Base-by-base conservation (phyloP, 2,329 filamentous ascomycete species). In the Trichoderma citrinoviride region DNA sequence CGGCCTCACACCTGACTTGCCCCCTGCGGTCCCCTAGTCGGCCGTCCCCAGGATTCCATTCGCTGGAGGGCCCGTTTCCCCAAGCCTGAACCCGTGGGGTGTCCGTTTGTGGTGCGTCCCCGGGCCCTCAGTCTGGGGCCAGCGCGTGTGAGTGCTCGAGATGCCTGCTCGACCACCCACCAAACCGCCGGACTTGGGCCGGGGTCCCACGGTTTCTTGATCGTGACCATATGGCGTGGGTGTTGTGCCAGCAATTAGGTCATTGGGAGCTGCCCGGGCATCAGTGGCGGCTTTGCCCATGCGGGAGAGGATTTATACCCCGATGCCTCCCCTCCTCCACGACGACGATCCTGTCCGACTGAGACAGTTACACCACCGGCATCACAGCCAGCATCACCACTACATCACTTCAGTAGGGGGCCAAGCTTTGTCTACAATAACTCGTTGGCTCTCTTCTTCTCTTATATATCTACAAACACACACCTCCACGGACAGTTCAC, bases 181-280 rank as follows among this genome's bases (percentile, higher is more conserved):
- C 58, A 62, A 62, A 62, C 49, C 33, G 58, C 58, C 58, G 58
- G 58, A 50, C 49, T 62, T 46, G 49, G 58, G 58, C 58, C 58
- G 58, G 55, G 54, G 49, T 62, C 19, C 58, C 40, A 54, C 58
- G 47, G 19, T 62, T 62, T 46, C 25, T 29, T 53, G 58, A 54
- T 62, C 47, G 49, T 62, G 49, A 46, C 47, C 58, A 27, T 43
- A 61, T 61, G 56, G 56, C 33, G 56, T 60, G 56, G 56, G 33
- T 41, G 56, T 44, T 33, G 33, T 43, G 47, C 29, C 25, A 33
- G 41, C 25, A 41, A 62, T 62, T 62, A 62, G 58, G 58, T 62
- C 54, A 58, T 57, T 33, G 41, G 47, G 23, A 40, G 47, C 40
- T 47, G 33, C 43, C 57, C 23, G 47, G 53, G 44, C 53, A 29